Evolutionary conservation across 2,329 filamentous ascomycete species (phyloP).

Genomic region (Aspergillus sp.): DNA sequence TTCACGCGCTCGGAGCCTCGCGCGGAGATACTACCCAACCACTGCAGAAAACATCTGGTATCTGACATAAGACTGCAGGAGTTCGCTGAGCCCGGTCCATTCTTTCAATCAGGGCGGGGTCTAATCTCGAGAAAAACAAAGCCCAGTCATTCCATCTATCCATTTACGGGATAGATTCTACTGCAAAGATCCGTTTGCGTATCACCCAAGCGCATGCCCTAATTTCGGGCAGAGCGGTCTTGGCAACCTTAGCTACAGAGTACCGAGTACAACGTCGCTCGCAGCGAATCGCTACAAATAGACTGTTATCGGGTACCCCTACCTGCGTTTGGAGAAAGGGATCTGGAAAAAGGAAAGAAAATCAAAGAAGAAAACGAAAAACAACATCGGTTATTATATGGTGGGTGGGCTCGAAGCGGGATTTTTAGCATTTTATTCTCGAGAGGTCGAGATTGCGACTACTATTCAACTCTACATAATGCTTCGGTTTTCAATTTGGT

Average conservation of each 20-base stretch:
- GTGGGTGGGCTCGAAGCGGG: not conserved
- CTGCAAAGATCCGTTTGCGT: not conserved
- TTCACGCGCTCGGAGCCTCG: too few species aligned
- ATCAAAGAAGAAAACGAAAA: not conserved
- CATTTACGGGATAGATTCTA: not conserved
- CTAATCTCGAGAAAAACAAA: not conserved
- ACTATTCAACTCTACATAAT: not conserved
- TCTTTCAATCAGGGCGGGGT: not conserved
- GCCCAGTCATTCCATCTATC: not conserved
- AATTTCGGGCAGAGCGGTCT: not conserved
- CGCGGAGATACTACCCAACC: too few species aligned
- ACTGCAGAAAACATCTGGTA: not conserved
- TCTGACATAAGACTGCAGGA: not conserved
- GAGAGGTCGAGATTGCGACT: not conserved
- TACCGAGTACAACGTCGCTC: too few species aligned
- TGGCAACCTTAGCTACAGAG: not conserved
- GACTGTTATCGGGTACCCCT: not conserved
- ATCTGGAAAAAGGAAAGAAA: not conserved
- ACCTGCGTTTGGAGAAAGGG: not conserved
- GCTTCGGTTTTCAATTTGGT: not conserved
- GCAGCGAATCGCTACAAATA: not conserved
- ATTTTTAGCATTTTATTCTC: not conserved
- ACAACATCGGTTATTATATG: not conserved
- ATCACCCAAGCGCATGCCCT: not conserved
- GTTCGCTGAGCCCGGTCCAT: not conserved